Evolutionary conservation across 805 yeast species (phyloP), one percentile per base, ranked within the genome.

Genomic region (Hanseniaspora clermontiae): DNA sequence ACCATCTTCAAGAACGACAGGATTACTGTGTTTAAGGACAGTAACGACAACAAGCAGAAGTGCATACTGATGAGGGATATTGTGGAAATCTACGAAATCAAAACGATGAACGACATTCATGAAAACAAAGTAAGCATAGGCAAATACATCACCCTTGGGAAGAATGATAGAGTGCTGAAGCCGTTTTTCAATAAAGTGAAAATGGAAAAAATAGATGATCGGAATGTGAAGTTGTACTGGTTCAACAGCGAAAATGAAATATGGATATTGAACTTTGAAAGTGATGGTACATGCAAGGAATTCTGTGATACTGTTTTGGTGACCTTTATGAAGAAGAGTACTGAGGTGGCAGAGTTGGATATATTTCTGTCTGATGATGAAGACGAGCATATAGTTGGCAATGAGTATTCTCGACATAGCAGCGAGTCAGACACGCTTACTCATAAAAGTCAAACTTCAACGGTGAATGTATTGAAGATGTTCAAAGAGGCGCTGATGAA

Each of bases 181-280:
- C 95, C 95, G 4, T 76, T 87, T 14, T 69, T 87, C 53, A 87
- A 88, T 3, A 78, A 75, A 59, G 66, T 83, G 55, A 77, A 80
- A 61, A 72, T 87, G 2, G 66, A 84, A 59, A 70, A 85, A 61
- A 73, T 76, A 11, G 69, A 24, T 60, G 58, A 49, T 72, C 72
- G 51, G 77, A 75, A 61, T 37, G 10, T 56, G 29, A 37, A 61
- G 58, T 17, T 57, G 19, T 19, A 15, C 8, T 57, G 54, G 49
- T 52, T 42, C 17, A 51, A 42, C 19, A 36, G 45, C 12, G 29
- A 36, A 4, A 19, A 43, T 19, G 54, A 57, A 17, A 84, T 80
- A 66, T 87, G 95, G 95, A 74, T 40, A 5, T 19, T 57, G 34
- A 27, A 20, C 15, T 53, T 53, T 53, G 47, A 39, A 17, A 39